Conservation (phyloP, 1,139 yeast genomes). For the Hyphopichia buzzinii region DNA sequence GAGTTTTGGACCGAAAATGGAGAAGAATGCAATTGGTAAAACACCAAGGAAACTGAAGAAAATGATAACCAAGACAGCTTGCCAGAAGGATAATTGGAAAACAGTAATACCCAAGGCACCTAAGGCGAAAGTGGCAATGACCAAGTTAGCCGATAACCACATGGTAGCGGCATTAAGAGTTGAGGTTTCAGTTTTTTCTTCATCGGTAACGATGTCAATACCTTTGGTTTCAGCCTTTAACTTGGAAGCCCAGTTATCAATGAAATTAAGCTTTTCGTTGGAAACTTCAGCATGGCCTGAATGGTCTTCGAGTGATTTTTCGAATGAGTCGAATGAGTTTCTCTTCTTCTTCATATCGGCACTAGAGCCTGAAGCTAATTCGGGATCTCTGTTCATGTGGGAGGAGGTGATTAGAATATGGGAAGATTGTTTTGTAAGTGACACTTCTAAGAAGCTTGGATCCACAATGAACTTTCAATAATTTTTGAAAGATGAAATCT, state of each 20-base stretch:
- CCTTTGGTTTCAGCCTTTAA: conserved; percentile 65
- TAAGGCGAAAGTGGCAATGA: conserved; percentile 75
- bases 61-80: conserved; percentile 57
- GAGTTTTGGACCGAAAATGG: conserved; percentile 77
- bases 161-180: conserved; percentile 73
- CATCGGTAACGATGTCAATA: conserved; percentile 36
- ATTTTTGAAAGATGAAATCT: background rate
- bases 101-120: conserved; percentile 75
- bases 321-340: conserved; percentile 23
- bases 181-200: conserved; percentile 19
- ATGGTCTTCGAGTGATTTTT: conserved; percentile 22
- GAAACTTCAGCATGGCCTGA: conserved; percentile 22
- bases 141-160: conserved; percentile 94
- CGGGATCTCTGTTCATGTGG: conserved; percentile 3
- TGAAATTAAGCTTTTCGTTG: conserved; percentile 9
- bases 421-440: background rate
- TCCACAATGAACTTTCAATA: background rate
- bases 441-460: background rate
- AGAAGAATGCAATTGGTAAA: conserved; percentile 76
- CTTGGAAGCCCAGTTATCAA: conserved; percentile 28
- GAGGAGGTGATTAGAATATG: background rate
- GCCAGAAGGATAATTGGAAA: conserved; percentile 63
- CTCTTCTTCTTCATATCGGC: conserved; percentile 11
- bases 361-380: conserved; percentile 2
- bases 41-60: conserved; percentile 76